Base-by-base conservation (phyloP, 352 stramenopile genomes). In the Pythium phragmiticola region DNA sequence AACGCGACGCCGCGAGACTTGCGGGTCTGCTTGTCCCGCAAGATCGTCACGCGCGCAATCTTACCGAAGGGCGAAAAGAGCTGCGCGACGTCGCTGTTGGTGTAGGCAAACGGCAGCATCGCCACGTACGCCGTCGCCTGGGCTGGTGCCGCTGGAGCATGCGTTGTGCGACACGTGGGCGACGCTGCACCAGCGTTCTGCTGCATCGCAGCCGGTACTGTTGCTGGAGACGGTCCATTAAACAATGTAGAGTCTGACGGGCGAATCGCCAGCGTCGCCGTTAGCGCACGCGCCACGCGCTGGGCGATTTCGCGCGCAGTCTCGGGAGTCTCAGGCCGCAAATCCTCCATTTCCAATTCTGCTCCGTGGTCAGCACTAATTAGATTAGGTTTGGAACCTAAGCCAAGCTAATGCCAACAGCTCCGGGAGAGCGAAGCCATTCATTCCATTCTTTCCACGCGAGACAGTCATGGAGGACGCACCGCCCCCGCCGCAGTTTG, bases 91-190 rank as follows among this genome's bases (percentile, higher is more conserved):
- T 94, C 87, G 67, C 87, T 95, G 55, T 85, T 93, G 6, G 85
- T 95, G 73, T 94, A 95, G 28, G 81, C 80, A 59, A 89, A 96
- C 67, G 87, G 87, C 45, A 96, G 78, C 87, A 94, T 96, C 23
- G 87, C 75, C n/a, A 96, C 81, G 66, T 96, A 93, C 17, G 88
- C 80, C 21, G 87, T 96, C 13, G 71, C 76, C 45, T 70, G 63
- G 19, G 72, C 76, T 9, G 68, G 17, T 6, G 33, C 4, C 23
- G 50, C 12, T 19, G 51, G 19, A 6, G 7, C 3, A 8, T 5
- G 16, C 39, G 14, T 14, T 39, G 34, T 14, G 7, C 9, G 34
- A 30, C 26, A 5, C 48, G 28, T 42, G 9, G 39, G 39, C 14
- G 39, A 16, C 14, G 39, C 14, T 28, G 46, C 7, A 9, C 23